phyloP scores from a whole-genome alignment of 352 stramenopile species.

The Aphanomyces cochlioides region DNA sequence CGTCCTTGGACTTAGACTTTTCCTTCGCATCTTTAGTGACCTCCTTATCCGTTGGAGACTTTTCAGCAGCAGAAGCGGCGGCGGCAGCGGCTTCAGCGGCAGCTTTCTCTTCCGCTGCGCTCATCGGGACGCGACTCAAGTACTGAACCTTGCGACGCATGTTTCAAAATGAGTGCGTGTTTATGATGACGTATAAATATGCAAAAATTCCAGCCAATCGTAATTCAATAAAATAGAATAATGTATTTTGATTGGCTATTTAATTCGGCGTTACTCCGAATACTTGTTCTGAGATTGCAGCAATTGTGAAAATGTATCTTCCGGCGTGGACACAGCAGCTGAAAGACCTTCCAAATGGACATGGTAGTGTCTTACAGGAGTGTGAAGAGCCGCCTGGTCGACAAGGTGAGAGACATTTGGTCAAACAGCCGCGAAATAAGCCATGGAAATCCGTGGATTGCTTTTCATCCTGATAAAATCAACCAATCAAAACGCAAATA shows the following conservation, averaged over 20 bases:
- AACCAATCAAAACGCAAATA: neutral
- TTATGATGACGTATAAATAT: constrained; percentile 7
- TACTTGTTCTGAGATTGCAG: no score
- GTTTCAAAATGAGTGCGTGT: neutral
- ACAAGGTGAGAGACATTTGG: no score
- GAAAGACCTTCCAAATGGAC: neutral
- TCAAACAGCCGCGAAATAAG: no score
- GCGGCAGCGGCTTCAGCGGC: neutral
- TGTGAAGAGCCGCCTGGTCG: no score
- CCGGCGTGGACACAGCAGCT: neutral
- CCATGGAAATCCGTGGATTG: no score
- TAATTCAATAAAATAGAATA: neutral
- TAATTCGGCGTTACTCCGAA: no score
- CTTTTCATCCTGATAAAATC: neutral
- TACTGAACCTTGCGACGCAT: constrained; percentile 17
- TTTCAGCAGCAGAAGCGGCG: no score
- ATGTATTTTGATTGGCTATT: no score
- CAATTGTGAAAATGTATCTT: neutral
- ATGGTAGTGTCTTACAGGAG: neutral
- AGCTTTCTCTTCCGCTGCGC: constrained; percentile 12
- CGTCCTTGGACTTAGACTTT: neutral
- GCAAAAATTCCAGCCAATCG: constrained; percentile 5
- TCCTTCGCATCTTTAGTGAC: neutral
- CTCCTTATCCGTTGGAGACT: neutral
- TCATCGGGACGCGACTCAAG: constrained; percentile 13